These are phyloP conservation scores for Ustilago esculenta DNA, from an alignment of 1,284 basidiomycete genomes.

Conservation along the genomic window DNA sequence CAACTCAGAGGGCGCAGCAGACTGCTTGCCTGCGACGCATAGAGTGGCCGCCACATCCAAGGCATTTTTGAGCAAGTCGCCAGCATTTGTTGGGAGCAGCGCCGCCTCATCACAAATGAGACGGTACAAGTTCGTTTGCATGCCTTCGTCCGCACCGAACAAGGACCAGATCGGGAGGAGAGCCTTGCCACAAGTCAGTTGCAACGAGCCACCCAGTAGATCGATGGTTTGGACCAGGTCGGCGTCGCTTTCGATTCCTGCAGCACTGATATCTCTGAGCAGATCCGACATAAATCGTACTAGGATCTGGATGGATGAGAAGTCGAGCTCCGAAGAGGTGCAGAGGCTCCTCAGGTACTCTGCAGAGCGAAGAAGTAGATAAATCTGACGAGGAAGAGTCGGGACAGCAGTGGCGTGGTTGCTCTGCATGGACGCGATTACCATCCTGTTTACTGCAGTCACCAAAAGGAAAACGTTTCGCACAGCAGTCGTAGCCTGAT, in stretches of 20 bases:
- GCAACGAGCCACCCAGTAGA: slow-evolving; percentile 39
- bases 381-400: slow-evolving; percentile 19
- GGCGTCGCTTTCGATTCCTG: slow-evolving; percentile 9
- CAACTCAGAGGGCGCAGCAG: slow-evolving; percentile 23
- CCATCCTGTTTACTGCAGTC: slow-evolving; percentile 18
- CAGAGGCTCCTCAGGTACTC: slow-evolving; percentile 36
- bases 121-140: slow-evolving; percentile 38
- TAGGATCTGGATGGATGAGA: slow-evolving; percentile 46
- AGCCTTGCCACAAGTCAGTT: slow-evolving; percentile 47
- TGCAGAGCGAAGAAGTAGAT: slow-evolving; percentile 26
- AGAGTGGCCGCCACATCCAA: slow-evolving; percentile 50
- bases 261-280: slow-evolving; percentile 14
- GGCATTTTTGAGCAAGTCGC: slow-evolving; percentile 58
- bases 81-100: slow-evolving; percentile 4
- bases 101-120: slow-evolving; percentile 33
- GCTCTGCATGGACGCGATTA: slow-evolving; percentile 6
- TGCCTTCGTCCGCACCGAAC: slow-evolving; percentile 34
- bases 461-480: slow-evolving; percentile 38
- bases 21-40: slow-evolving; percentile 25
- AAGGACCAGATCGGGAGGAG: slow-evolving; percentile 53
- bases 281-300: slow-evolving; percentile 39
- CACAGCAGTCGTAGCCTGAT: slow-evolving; percentile 33
- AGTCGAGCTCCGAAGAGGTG: slow-evolving; percentile 43
- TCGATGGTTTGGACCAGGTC: slow-evolving; percentile 17
- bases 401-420: neutral